phyloP scores from a whole-genome alignment of 176 grass and related monocot genomes.

The Tuctoria greenei region DNA sequence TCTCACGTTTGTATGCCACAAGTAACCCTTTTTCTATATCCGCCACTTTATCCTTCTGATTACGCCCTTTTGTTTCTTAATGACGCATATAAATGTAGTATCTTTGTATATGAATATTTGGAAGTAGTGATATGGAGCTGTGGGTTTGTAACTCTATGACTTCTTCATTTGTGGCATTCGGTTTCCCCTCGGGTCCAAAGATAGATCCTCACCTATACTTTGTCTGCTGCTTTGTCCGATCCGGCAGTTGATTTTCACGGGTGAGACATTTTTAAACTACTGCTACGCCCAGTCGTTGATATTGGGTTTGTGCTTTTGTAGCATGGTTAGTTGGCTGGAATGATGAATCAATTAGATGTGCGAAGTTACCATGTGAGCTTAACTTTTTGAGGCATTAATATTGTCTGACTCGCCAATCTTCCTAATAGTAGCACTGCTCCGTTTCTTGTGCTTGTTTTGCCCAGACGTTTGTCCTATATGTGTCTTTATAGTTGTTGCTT shows the following conservation, averaged over 20 bases:
- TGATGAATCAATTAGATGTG: conserved; percentile 77
- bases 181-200: conserved; percentile 37
- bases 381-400: conserved; percentile 58
- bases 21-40: neutral
- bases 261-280: neutral
- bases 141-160: conserved; percentile 30
- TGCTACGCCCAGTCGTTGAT: neutral
- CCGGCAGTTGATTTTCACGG: conserved; percentile 60
- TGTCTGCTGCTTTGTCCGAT: conserved; percentile 41
- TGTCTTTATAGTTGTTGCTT: neutral
- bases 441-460: too few relatives aligned
- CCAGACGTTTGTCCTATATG: too few relatives aligned
- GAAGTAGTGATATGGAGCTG: neutral
- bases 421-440: too few relatives aligned
- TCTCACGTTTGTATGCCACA: too few relatives aligned
- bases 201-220: conserved; percentile 46
- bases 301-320: neutral
- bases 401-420: conserved; percentile 31
- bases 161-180: neutral
- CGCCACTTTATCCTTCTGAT: neutral
- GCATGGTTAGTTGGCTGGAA: neutral
- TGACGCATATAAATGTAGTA: neutral
- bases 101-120: neutral
- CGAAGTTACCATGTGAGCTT: conserved; percentile 38
- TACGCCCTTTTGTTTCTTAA: too few relatives aligned